Base-by-base conservation (phyloP, 805 yeast genomes). In the Diddensiella transvaalensis region DNA sequence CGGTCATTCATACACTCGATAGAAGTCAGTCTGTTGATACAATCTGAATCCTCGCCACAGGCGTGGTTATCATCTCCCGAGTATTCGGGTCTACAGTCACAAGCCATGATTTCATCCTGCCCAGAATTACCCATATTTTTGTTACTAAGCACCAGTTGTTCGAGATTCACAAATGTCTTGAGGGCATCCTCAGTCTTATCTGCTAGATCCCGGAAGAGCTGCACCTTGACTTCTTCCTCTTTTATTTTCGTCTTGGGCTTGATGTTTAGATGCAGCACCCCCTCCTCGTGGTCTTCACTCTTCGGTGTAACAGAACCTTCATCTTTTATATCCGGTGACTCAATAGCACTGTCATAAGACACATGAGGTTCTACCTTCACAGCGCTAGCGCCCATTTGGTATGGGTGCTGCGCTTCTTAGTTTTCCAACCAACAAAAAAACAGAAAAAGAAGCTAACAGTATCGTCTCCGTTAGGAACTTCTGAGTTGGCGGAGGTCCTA, bases 1-100 rank as follows among this genome's bases (percentile, higher is more conserved):
- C 75, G 72, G 17, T 74, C 85, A 60, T 83, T 79, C 2, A 82
- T 77, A 76, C 99, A 91, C 67, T 91, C 99, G 42, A 91, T 89
- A 35, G 89, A 85, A 0, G 98, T 93, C 44, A 89, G 77, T 44
- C 98, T 71, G 67, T 91, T 91, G 59, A 93, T 89, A 76, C 99
- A 91, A 64, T 85, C 89, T 13, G 93, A 83, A 54, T 83, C 82
- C 24, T 84, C 87, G 29, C 82, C 87, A 74, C 99, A 91, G 1
- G 97, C 95, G 56, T 79, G 79, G 47, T 69, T 70, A 26, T 63
- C 59, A 2, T 42, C 40, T 11, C 29, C 29, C 21, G 69, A 51
- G 50, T 57, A 44, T 66, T 73, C 17, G 72, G 74, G 63, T 76
- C 86, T 38, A 72, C 99, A 91, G 62, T 89, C 97, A 73, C 99